These are phyloP conservation scores for Herpetomonas muscarum DNA, from an alignment of 208 protist genomes.

Conservation along the genomic window DNA sequence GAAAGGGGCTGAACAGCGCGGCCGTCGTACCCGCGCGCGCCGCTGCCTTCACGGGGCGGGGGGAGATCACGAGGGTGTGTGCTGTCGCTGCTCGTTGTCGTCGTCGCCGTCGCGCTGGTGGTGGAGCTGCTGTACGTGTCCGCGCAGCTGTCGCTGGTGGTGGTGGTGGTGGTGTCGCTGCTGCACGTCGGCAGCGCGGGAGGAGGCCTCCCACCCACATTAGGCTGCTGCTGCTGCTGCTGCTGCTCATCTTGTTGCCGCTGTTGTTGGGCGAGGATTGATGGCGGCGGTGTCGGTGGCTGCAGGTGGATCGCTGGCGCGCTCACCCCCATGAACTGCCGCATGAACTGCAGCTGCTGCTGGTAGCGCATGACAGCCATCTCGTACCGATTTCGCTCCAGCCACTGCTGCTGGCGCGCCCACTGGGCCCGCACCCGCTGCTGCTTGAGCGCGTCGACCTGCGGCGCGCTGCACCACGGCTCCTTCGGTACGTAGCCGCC, in stretches of 20 bases:
- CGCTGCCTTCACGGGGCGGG: no score
- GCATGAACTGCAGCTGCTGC: background rate
- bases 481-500: conserved; percentile 20
- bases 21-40: no score
- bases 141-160: no score
- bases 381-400: conserved; percentile 1
- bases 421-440: background rate
- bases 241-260: no score
- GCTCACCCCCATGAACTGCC: background rate
- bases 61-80: no score
- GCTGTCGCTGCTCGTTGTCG: no score
- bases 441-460: conserved; percentile 5
- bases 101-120: no score
- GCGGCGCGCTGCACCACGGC: conserved; percentile 25
- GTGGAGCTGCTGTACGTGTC: no score
- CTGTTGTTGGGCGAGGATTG: no score
- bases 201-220: background rate
- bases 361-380: background rate
- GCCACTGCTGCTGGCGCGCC: conserved; percentile 9
- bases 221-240: background rate
- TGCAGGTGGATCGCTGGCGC: background rate
- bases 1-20: no score
- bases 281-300: background rate
- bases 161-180: no score
- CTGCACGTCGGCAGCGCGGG: background rate